These are phyloP conservation scores for Fomes fomentarius DNA, from an alignment of 1,284 basidiomycete species.

Conservation along the genomic window DNA sequence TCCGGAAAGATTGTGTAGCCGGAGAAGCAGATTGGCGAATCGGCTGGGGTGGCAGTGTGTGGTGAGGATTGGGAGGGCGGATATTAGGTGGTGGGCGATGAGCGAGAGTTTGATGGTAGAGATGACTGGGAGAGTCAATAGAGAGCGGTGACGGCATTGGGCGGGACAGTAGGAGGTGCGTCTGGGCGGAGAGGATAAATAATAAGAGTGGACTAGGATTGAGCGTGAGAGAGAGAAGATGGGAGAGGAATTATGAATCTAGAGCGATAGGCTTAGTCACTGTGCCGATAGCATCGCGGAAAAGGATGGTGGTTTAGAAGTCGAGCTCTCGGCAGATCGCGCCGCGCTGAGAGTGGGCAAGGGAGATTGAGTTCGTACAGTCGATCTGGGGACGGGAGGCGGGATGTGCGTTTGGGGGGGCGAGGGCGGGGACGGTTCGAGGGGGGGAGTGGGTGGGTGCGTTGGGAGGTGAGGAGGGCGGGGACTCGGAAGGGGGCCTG, in stretches of 20 bases:
- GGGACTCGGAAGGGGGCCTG: not conserved
- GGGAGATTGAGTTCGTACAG: conserved; percentile 3
- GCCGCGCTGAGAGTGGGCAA: conserved; percentile 10
- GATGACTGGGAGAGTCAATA: too few species aligned
- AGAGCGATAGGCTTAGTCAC: conserved; percentile 9
- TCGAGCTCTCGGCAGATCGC: conserved; percentile 24
- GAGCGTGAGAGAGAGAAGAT: not conserved
- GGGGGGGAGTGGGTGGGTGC: not conserved
- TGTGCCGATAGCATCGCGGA: conserved; percentile 21
- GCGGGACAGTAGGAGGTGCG: too few species aligned
- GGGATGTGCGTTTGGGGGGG: not conserved
- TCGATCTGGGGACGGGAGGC: not conserved
- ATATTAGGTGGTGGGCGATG: too few species aligned
- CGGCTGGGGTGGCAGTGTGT: too few species aligned
- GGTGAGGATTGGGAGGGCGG: too few species aligned
- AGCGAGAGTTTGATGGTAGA: too few species aligned
- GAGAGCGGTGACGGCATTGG: too few species aligned
- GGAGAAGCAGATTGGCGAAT: too few species aligned
- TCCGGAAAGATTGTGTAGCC: too few species aligned
- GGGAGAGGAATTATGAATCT: too few species aligned
- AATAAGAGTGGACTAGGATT: not conserved
- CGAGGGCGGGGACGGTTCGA: not conserved
- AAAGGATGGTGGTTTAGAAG: conserved; percentile 12
- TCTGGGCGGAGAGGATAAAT: too few species aligned
- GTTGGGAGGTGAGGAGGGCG: not conserved